Evolutionary conservation across 2,329 filamentous ascomycete species (phyloP), one percentile per base, ranked within the genome.

Genomic region (Colletotrichum australisinense): DNA sequence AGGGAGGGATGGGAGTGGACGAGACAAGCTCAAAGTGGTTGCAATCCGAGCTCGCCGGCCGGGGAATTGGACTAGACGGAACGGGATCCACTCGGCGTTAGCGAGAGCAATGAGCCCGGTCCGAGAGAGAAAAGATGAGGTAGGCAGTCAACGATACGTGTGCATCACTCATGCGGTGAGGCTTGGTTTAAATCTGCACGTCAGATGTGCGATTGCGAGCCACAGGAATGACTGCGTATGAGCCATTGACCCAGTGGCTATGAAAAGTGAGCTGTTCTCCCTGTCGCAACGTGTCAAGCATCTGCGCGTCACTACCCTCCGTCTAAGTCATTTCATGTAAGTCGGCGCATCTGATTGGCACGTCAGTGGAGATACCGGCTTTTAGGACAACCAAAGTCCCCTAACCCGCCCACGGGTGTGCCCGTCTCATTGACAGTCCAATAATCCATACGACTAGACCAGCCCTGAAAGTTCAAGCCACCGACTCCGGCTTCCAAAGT

Each of bases 251-350:
- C 19, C 16, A 30, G 9, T 22, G 19, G 5, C 24, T 14, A 19
- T 12, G 28, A 4, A 11, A 24, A 32, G 3, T 5, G 26, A 63
- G 42, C 11, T 26, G n/a, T 14, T 38, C 32, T 59, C 19, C 42
- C n/a, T 26, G 12, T 14, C 5, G 57, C 57, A 60, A 60, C n/a
- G 14, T 22, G 12, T 42, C 57, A 19, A 42, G n/a, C 12, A 42
- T 69, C 59, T 69, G 52, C 53, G 60, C 60, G 53, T 65, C 67
- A 65, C 60, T 38, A 58, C 35, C 12, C 24, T 30, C 42, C 35
- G 5, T 42, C 14, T 9, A 58, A 8, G n/a, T 12, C 14, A 52
- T 19, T 32, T 3, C 3, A 30, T 63, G 52, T 53, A 58, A 53
- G 30, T 72, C 35, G 19, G 3, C 19, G 42, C 19, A 9, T 22